phyloP scores from a whole-genome alignment of 495 filamentous ascomycete species.

The Xylaria grammica region DNA sequence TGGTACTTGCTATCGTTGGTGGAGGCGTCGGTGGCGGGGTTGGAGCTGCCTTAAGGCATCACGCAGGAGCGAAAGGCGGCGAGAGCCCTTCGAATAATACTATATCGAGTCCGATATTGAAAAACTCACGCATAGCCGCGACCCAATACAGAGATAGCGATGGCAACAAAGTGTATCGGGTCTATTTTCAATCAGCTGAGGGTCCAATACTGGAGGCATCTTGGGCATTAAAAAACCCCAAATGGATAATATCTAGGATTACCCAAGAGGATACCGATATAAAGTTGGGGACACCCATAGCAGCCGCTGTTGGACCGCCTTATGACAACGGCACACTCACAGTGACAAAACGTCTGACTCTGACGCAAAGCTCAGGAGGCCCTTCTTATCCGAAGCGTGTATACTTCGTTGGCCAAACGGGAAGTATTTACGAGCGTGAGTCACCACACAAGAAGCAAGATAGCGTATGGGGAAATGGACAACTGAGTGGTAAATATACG shows the following conservation, averaged over 20 bases:
- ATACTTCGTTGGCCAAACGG: constrained; percentile 3
- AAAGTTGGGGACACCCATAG: background rate
- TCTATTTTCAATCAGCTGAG: background rate
- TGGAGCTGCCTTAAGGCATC: background rate
- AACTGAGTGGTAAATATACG: constrained; percentile 17
- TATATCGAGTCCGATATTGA: background rate
- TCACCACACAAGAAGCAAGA: constrained; percentile 19
- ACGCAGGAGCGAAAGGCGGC: background rate
- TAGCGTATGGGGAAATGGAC: background rate
- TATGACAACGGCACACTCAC: background rate
- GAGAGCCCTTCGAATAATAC: background rate
- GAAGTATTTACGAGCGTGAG: constrained; percentile 16
- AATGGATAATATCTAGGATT: background rate
- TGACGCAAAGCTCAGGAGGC: no score
- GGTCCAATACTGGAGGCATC: background rate
- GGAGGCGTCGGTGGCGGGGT: background rate
- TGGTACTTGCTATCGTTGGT: background rate
- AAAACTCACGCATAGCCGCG: background rate
- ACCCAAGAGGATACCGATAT: background rate
- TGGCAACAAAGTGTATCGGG: background rate
- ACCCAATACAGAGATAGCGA: background rate
- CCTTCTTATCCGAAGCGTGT: background rate
- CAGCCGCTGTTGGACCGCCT: background rate
- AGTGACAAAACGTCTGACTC: no score
- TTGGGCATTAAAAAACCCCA: background rate